phyloP scores from a whole-genome alignment of 441 rosid species.

The Eutrema salsugineum region DNA sequence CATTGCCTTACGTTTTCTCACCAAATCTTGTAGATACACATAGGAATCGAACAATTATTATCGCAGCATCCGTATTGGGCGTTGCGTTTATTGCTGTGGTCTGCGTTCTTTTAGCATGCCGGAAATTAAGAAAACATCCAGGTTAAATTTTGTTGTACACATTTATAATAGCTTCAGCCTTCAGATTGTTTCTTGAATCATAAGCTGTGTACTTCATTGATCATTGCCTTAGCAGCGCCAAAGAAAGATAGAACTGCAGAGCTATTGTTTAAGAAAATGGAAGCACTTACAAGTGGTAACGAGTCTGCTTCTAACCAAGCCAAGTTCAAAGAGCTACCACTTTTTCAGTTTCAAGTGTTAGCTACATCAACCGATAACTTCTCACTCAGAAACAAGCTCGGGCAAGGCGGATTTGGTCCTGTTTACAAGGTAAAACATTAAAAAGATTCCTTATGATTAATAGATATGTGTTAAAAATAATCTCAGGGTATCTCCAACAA shows the following conservation, averaged over 20 bases:
- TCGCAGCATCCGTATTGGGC: conserved; percentile 18
- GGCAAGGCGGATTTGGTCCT: conserved; percentile 37
- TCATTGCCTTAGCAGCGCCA: conserved; percentile 1
- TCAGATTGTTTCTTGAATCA: neutral
- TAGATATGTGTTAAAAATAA: neutral
- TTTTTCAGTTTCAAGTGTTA: conserved; percentile 34
- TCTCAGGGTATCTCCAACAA: no score
- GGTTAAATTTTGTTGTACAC: conserved; percentile 8
- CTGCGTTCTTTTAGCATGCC: conserved; percentile 18
- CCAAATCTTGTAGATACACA: conserved; percentile 9
- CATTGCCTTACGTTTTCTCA: neutral
- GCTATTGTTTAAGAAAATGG: conserved; percentile 28
- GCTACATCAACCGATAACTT: conserved; percentile 41
- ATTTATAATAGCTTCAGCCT: neutral
- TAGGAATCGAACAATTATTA: neutral
- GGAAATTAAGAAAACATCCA: conserved; percentile 11
- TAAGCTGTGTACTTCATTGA: neutral
- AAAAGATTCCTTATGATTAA: neutral
- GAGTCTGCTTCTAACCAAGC: conserved; percentile 35
- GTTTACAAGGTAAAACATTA: conserved; percentile 25
- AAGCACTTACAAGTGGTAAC: conserved; percentile 29
- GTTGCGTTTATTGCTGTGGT: neutral
- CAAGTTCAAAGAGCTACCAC: conserved; percentile 37
- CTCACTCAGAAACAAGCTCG: conserved; percentile 36
- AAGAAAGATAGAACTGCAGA: conserved; percentile 19